Conservation (phyloP, 768 basidiomycete genomes). For the Leccinum longicurvipes region DNA sequence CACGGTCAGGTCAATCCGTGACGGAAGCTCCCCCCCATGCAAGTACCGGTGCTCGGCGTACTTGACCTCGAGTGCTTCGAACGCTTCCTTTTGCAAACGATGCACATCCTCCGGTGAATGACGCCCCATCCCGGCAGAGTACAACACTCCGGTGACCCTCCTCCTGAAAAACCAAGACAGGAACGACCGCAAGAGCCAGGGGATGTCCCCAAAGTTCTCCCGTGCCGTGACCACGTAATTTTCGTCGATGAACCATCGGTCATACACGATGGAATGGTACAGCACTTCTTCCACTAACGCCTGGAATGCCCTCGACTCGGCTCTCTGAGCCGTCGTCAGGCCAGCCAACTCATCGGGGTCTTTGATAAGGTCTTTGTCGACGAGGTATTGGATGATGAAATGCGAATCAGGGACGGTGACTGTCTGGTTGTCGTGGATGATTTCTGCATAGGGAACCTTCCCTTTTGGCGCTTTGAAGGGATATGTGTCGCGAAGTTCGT, state of each 20-base stretch:
- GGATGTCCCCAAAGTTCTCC: conserved; percentile 13
- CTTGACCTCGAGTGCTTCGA: conserved; percentile 30
- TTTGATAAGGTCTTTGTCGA: conserved; percentile 20
- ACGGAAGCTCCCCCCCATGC: conserved; percentile 26
- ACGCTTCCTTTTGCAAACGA: conserved; percentile 26
- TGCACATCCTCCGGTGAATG: conserved; percentile 34
- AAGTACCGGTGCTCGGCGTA: conserved; percentile 23
- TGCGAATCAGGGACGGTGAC: conserved; percentile 30
- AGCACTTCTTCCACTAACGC: conserved; percentile 31
- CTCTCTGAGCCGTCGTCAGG: conserved; percentile 26
- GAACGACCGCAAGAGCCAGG: conserved; percentile 23
- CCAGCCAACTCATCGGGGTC: conserved; percentile 29
- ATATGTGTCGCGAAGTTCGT: conserved; percentile 24
- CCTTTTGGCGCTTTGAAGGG: conserved; percentile 31
- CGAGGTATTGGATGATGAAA: conserved; percentile 32
- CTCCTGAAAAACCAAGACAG: conserved; percentile 22
- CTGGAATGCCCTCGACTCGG: conserved; percentile 35
- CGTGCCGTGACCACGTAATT: conserved; percentile 19
- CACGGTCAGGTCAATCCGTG: conserved; percentile 26
- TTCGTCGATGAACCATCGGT: conserved; percentile 30
- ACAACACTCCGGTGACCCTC: conserved; percentile 15
- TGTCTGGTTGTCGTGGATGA: conserved; percentile 21
- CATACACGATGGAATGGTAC: conserved; percentile 27
- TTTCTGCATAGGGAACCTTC: conserved; percentile 33
- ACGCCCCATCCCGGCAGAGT: conserved; percentile 28